Base-by-base conservation (phyloP, 2,329 filamentous ascomycete species). In the Pestalotiopsis sp. region DNA sequence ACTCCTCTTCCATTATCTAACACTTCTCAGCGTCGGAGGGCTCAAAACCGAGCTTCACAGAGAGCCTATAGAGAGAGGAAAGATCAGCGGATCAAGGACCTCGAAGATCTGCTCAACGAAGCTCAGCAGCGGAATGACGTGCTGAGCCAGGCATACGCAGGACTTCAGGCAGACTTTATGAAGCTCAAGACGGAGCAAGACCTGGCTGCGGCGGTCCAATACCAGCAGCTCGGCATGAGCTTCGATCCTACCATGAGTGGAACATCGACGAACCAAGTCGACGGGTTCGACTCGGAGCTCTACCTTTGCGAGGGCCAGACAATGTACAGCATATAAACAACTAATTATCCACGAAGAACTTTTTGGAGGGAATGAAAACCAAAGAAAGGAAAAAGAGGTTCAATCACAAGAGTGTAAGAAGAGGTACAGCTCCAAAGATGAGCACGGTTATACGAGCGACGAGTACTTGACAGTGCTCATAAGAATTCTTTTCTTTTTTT, bases 51-150 rank as follows among this genome's bases (percentile, higher is more conserved):
- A 67, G 87, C 87, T 52, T 89, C 88, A 2, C 88, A 90, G 75
- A 81, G 88, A 69, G 88, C 87, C 0, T 90, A 90, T 74, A 83
- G 88, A 62, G 87, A 90, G 75, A 83, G 88, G 66, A 90, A 90
- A 74, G 88, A 91, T 74, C 89, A 90, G 76, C 86, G 90, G 70
- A 90, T 90, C 74, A 86, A 86, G 70, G 89, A 91, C 72, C 84
- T 91, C 23, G 89, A 91, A 76, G 76, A 82, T 45, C 84, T 89
- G 73, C 84, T 91, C 39, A 78, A 78, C 61, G 84, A 86, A 20
- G 80, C 88, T 64, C 84, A 85, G 70, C 83, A 86, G 27, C 86
- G 85, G 72, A 87, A 90, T 76, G 85, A 85, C 69, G 82, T 83
- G 41, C 83, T 91, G 66, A 83, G 84, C 70, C 82, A 84, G 65